These are phyloP conservation scores for Casaregolazyma suthepensis DNA, from an alignment of 1,139 yeast genomes.

Conservation along the genomic window DNA sequence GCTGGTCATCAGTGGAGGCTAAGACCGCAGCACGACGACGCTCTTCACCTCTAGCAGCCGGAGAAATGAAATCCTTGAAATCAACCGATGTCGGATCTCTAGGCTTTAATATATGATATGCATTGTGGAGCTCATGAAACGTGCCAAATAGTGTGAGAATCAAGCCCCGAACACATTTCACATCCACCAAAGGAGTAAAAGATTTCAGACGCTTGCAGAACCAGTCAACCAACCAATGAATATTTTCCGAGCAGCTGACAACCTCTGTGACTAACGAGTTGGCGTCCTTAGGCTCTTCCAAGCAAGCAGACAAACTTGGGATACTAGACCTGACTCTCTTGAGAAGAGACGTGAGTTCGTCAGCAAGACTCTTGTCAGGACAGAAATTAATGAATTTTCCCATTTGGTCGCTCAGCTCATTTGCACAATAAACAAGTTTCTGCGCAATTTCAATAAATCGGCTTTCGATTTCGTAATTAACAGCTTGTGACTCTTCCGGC, in stretches of 20 bases:
- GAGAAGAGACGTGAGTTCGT: conserved; percentile 51
- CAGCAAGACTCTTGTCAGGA: conserved; percentile 54
- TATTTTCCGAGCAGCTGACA: conserved; percentile 18
- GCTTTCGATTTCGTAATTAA: conserved; percentile 8
- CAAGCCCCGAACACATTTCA: conserved; percentile 65
- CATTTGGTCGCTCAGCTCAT: conserved; percentile 66
- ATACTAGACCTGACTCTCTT: conserved; percentile 43
- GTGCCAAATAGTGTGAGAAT: conserved; percentile 68
- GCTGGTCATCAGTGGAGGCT: conserved; percentile 65
- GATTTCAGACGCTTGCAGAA: conserved; percentile 22
- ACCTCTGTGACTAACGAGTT: conserved; percentile 10
- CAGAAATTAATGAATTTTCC: conserved; percentile 64
- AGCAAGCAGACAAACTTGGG: conserved; percentile 23
- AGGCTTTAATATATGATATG: conserved; percentile 41
- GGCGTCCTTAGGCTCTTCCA: conserved; percentile 18
- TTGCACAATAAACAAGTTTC: conserved; percentile 40
- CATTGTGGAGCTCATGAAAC: conserved; percentile 67
- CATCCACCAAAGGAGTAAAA: conserved; percentile 43
- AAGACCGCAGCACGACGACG: conserved; percentile 2
- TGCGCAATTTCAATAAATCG: conserved; percentile 32
- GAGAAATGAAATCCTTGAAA: not conserved
- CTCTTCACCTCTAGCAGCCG: not conserved
- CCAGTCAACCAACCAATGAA: conserved; percentile 19
- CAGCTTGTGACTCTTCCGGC: conserved; percentile 42
- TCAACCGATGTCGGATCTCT: not conserved